phyloP scores from a whole-genome alignment of 2,329 filamentous ascomycete genomes.

The Zarea fungicola region DNA sequence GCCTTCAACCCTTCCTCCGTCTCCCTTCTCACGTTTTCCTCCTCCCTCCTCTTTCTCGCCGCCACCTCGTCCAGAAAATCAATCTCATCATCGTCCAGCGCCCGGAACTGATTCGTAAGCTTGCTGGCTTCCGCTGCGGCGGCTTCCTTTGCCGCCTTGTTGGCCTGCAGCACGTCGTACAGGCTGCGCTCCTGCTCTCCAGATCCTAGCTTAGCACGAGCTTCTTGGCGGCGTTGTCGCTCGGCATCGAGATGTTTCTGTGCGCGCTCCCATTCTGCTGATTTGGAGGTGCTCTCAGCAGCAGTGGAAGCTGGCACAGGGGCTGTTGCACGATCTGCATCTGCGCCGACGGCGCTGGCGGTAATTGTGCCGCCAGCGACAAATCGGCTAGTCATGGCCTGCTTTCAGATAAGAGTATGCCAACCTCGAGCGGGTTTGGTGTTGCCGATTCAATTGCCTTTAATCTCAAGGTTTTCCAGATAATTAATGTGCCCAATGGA shows the following conservation, averaged over 20 bases:
- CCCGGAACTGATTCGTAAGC: constrained; percentile 71
- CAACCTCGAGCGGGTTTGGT: too few relatives aligned
- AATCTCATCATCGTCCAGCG: constrained; percentile 73
- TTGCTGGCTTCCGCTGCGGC: constrained; percentile 70
- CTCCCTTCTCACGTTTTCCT: constrained; percentile 49
- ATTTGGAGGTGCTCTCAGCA: constrained; percentile 19
- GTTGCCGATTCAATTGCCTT: too few relatives aligned
- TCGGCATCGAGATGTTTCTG: constrained; percentile 60
- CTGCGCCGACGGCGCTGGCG: constrained; percentile 21
- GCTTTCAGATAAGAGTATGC: not conserved
- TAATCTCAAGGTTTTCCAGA: too few relatives aligned
- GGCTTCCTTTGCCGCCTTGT: constrained; percentile 80
- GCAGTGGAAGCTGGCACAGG: constrained; percentile 19
- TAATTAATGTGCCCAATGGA: too few relatives aligned
- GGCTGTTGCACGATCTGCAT: not conserved
- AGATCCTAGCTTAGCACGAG: constrained; percentile 37
- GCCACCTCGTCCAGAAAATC: constrained; percentile 64
- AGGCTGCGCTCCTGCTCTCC: constrained; percentile 56
- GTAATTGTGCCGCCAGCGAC: constrained; percentile 50
- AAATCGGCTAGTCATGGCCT: constrained; percentile 48
- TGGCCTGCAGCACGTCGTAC: constrained; percentile 72
- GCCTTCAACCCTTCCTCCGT: constrained; percentile 50
- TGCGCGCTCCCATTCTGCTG: constrained; percentile 57
- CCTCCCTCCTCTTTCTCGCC: constrained; percentile 45
- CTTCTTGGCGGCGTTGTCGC: constrained; percentile 48